Evolutionary conservation across 768 basidiomycete species (phyloP).

Genomic region (Candolleomyces eurysporus): DNA sequence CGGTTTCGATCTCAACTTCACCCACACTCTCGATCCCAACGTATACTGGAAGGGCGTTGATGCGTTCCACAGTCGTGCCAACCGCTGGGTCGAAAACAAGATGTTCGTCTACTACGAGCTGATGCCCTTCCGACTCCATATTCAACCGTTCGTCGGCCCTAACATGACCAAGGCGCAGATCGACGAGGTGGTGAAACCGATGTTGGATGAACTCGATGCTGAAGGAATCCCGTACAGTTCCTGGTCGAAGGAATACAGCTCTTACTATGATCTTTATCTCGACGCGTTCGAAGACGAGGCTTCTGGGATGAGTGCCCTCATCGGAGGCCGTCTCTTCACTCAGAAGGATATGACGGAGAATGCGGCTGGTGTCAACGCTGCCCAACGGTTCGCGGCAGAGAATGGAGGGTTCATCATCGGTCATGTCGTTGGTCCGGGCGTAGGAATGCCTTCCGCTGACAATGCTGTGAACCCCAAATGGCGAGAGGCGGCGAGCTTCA

Average conservation of each 20-base stretch:
- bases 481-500: slow-evolving; percentile 6
- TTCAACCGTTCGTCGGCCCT: slow-evolving; percentile 14
- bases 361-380: slow-evolving; percentile 6
- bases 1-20: slow-evolving; percentile 12
- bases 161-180: slow-evolving; percentile 10
- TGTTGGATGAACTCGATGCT: slow-evolving; percentile 10
- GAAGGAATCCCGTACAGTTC: slow-evolving; percentile 10
- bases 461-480: slow-evolving; percentile 10
- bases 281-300: slow-evolving; percentile 15
- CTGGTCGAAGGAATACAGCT: slow-evolving; percentile 7
- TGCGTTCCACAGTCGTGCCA: slow-evolving; percentile 11
- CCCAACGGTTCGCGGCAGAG: slow-evolving; percentile 3
- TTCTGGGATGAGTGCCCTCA: background rate
- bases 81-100: slow-evolving; percentile 11
- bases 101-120: slow-evolving; percentile 15
- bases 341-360: slow-evolving; percentile 10
- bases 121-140: slow-evolving; percentile 4
- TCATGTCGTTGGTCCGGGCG: slow-evolving; percentile 7
- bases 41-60: slow-evolving; percentile 13
- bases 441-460: slow-evolving; percentile 1
- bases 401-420: slow-evolving; percentile 12
- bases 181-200: slow-evolving; percentile 9
- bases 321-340: slow-evolving; percentile 13
- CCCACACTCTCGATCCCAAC: slow-evolving; percentile 10
- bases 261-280: slow-evolving; percentile 15